Evolutionary conservation across 495 filamentous ascomycete genomes (phyloP).

Genomic region (Aspergillus hancockii): DNA sequence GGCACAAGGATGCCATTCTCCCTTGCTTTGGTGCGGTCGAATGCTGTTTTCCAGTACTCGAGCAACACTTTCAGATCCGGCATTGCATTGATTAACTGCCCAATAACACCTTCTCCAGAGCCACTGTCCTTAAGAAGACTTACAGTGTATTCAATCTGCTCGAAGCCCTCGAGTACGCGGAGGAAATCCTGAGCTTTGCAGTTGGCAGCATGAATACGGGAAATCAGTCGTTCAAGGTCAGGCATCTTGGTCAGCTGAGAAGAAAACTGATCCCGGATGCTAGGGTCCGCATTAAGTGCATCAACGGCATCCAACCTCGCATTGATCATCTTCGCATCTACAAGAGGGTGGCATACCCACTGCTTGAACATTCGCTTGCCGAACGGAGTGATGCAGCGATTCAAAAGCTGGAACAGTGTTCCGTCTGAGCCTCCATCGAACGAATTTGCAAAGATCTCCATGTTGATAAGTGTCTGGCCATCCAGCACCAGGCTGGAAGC

Average conservation of each 20-base stretch:
- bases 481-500: constrained; percentile 91
- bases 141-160: constrained; percentile 93
- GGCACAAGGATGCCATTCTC: constrained; percentile 79
- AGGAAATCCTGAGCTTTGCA: constrained; percentile 92
- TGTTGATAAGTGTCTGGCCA: constrained; percentile 94
- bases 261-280: constrained; percentile 78
- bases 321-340: constrained; percentile 84
- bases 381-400: constrained; percentile 94
- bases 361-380: constrained; percentile 95
- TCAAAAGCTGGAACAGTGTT: constrained; percentile 86
- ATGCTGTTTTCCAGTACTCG: constrained; percentile 86
- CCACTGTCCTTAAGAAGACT: constrained; percentile 70
- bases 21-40: constrained; percentile 79
- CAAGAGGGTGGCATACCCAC: constrained; percentile 96
- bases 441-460: constrained; percentile 95
- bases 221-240: constrained; percentile 92
- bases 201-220: constrained; percentile 86
- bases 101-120: constrained; percentile 76
- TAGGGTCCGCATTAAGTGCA: constrained; percentile 78
- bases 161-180: constrained; percentile 92
- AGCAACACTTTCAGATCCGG: constrained; percentile 76
- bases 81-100: constrained; percentile 79
- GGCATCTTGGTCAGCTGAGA: constrained; percentile 86
- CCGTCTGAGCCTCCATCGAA: constrained; percentile 83
- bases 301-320: constrained; percentile 96